Percentiles rank a stretch among this genome's conserved stretches.
Conservation (phyloP, 192 early-diverging fungal species). For the Podila epicladia region DNA sequence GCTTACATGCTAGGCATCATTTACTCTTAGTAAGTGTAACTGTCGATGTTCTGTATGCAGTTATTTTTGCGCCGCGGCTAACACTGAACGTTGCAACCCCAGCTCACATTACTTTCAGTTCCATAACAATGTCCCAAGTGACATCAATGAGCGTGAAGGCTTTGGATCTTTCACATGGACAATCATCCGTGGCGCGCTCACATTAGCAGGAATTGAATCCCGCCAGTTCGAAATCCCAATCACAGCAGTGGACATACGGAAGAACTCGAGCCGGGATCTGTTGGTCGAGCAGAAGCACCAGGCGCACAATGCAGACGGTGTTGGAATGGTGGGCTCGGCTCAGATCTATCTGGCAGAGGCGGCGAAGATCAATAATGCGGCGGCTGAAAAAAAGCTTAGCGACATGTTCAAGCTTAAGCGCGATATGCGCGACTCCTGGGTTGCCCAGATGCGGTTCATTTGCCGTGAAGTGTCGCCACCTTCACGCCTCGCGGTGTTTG, state of each 20-base stretch:
- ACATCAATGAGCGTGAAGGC: slow-evolving; percentile 10
- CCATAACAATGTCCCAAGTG: not conserved
- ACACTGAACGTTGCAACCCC: not conserved
- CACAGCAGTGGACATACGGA: slow-evolving; percentile 2
- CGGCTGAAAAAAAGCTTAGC: not conserved
- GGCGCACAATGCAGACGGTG: slow-evolving; percentile 9
- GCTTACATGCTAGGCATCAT: slow-evolving; percentile 11
- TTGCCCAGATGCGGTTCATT: slow-evolving; percentile 4
- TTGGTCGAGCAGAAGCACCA: slow-evolving; percentile 7
- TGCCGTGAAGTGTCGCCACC: not conserved
- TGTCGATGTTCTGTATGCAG: not conserved
- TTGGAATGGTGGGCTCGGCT: not conserved
- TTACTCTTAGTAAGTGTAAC: slow-evolving; percentile 7
- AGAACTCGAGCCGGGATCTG: slow-evolving; percentile 1
- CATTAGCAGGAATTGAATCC: not conserved
- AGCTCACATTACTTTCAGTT: slow-evolving; percentile 17
- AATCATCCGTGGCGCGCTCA: slow-evolving; percentile 11
- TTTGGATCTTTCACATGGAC: slow-evolving; percentile 13
- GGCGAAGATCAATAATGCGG: not conserved
- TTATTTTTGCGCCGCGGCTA: too few species aligned
- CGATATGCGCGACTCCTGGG: slow-evolving; percentile 2
- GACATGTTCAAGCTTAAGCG: slow-evolving; percentile 9
- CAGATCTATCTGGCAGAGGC: slow-evolving; percentile 13
- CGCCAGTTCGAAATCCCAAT: slow-evolving; percentile 9
- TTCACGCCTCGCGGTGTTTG: slow-evolving; percentile 4